These are phyloP conservation scores for Monarda citriodora DNA, from an alignment of 305 asterid genomes.

Conservation along the genomic window DNA sequence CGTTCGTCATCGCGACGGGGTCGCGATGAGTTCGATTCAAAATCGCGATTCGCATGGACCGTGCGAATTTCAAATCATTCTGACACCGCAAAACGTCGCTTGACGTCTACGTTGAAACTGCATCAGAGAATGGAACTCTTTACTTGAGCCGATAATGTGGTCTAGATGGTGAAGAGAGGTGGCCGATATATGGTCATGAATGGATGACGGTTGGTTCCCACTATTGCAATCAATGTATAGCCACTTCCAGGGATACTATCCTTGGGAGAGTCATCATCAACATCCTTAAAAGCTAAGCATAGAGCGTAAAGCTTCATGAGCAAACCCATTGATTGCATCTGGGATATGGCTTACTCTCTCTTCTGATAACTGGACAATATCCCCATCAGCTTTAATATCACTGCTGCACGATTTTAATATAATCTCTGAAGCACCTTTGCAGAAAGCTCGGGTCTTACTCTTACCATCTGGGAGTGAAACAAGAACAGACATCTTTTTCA, in stretches of 20 bases:
- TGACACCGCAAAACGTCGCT: no score
- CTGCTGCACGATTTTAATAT: conserved; percentile 67
- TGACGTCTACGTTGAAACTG: no score
- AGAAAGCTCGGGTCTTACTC: conserved; percentile 70
- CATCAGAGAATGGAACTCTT: no score
- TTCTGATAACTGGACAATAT: conserved; percentile 54
- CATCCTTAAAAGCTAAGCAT: conserved; percentile 85
- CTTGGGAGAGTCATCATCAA: conserved; percentile 34
- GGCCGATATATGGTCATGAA: no score
- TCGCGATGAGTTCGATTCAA: no score
- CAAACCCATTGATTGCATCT: conserved; percentile 69
- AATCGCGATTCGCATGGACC: no score
- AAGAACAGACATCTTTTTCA: conserved; percentile 94
- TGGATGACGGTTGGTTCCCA: conserved; percentile 97
- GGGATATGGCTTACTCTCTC: conserved; percentile 41
- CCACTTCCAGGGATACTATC: conserved; percentile 64
- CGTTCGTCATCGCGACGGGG: no score
- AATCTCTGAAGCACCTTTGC: conserved; percentile 99
- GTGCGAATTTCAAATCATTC: no score
- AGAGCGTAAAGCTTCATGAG: conserved; percentile 91
- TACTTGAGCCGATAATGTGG: no score
- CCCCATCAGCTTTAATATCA: conserved; percentile 61
- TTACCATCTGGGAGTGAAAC: conserved; percentile 69
- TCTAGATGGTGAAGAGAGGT: no score
- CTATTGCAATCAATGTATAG: conserved; percentile 79